Percentiles rank a stretch among this genome's conserved stretches.
These are phyloP conservation scores for Didymellaceae sp. DNA, from an alignment of 2,329 filamentous ascomycete species.

Conservation along the genomic window DNA sequence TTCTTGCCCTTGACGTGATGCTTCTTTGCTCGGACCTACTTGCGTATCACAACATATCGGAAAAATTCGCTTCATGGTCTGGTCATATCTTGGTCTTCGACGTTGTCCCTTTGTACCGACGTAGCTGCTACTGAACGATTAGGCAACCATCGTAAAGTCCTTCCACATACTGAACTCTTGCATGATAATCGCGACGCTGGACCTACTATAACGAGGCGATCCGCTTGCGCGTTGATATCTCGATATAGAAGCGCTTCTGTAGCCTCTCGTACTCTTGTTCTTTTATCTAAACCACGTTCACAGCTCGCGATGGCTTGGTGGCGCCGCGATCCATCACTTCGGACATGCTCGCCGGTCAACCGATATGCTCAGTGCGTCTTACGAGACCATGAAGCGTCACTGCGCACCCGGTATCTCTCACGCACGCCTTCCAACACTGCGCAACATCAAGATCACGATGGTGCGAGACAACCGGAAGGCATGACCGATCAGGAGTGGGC, in stretches of 20 bases:
- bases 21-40: neutral
- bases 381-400: slow-evolving; percentile 29
- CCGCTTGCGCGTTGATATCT: neutral
- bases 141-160: too few species aligned
- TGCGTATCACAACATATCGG: neutral
- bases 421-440: slow-evolving; percentile 26
- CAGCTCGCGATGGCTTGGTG: slow-evolving; percentile 24
- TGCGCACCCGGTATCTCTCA: slow-evolving; percentile 41
- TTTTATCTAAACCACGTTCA: neutral
- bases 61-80: neutral
- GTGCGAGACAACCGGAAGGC: slow-evolving; percentile 25
- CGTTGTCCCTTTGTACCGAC: neutral
- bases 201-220: neutral
- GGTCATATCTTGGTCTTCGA: neutral
- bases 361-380: slow-evolving; percentile 32
- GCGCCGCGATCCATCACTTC: slow-evolving; percentile 37
- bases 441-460: slow-evolving; percentile 31
- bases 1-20: neutral
- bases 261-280: neutral
- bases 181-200: too few species aligned
- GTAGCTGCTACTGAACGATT: neutral
- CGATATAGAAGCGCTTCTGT: neutral
- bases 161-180: too few species aligned
- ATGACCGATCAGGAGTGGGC: slow-evolving; percentile 42
- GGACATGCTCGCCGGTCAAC: slow-evolving; percentile 29